Base-by-base conservation (phyloP, 345 rosid species). In the Brassica carinata region DNA sequence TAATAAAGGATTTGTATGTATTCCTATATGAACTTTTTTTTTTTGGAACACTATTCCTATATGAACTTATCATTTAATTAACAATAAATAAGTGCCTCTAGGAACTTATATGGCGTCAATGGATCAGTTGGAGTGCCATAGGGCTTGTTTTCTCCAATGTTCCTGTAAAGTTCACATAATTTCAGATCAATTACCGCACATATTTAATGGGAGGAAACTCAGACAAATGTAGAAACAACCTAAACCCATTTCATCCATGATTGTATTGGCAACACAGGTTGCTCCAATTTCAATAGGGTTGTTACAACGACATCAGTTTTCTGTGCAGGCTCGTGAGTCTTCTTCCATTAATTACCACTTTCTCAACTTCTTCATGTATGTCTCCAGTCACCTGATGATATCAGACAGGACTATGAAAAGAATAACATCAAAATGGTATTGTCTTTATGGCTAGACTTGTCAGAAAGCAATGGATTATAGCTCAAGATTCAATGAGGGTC, bases 41-140 rank as follows among this genome's bases (percentile, higher is more conserved):
- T n/a, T n/a, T n/a, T n/a, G n/a, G n/a, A n/a, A n/a, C n/a, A n/a
- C n/a, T n/a, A n/a, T n/a, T n/a, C n/a, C n/a, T n/a, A n/a, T n/a
- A n/a, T n/a, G n/a, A n/a, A n/a, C n/a, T n/a, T n/a, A n/a, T n/a
- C n/a, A n/a, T n/a, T n/a, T n/a, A n/a, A n/a, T n/a, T n/a, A n/a
- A n/a, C n/a, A n/a, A n/a, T n/a, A n/a, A n/a, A n/a, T n/a, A 13
- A 45, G n/a, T 45, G 58, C 58, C 58, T 51, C 8, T 2, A 51
- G 58, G 58, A 51, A 51, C 58, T 51, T 51, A n/a, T n/a, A 51
- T 51, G 58, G 7, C 58, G 84, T 83, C 79, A 76, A 76, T 2
- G 94, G 98, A 82, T 95, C 93, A 31, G 70, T 74, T 59, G 99
- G 98, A 63, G 92, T 87, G 57, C 96, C 99, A 84, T 91, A 89